Conservation (phyloP, 2,329 filamentous ascomycete species). For the Colletotrichum tabaci region DNA sequence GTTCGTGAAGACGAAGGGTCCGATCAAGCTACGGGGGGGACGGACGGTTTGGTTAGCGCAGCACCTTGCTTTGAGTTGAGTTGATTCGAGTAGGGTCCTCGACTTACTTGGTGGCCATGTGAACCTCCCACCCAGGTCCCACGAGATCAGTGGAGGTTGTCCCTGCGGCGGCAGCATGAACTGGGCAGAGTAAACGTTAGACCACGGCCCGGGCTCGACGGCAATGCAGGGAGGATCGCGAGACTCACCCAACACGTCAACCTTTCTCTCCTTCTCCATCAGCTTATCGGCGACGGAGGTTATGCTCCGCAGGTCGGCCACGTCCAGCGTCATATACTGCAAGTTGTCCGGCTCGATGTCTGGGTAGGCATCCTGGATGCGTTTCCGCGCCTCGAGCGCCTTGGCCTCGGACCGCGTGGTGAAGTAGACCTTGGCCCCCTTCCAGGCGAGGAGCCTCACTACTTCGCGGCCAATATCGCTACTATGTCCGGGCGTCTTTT, state of each 20-base stretch:
- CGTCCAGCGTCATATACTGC: constrained; percentile 46
- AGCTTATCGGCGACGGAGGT: constrained; percentile 39
- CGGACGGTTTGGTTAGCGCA: neutral
- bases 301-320: constrained; percentile 43
- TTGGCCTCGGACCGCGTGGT: constrained; percentile 45
- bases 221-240: neutral
- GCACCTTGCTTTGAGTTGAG: too few relatives aligned
- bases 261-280: constrained; percentile 39
- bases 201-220: neutral
- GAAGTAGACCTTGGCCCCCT: constrained; percentile 47
- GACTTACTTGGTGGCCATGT: constrained; percentile 46
- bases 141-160: constrained; percentile 18
- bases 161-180: constrained; percentile 46
- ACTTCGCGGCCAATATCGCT: constrained; percentile 46
- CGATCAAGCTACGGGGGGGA: constrained; percentile 44
- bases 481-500: constrained; percentile 13
- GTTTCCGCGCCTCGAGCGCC: constrained; percentile 28
- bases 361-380: neutral
- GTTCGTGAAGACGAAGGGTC: constrained; percentile 46
- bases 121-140: constrained; percentile 44
- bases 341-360: constrained; percentile 33
- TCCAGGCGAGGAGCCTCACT: constrained; percentile 44
- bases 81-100: neutral
- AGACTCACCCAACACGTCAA: constrained; percentile 47
- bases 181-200: constrained; percentile 33